These are phyloP conservation scores for Tagetes patula DNA, from an alignment of 129 eudicot genomes.

Conservation along the genomic window DNA sequence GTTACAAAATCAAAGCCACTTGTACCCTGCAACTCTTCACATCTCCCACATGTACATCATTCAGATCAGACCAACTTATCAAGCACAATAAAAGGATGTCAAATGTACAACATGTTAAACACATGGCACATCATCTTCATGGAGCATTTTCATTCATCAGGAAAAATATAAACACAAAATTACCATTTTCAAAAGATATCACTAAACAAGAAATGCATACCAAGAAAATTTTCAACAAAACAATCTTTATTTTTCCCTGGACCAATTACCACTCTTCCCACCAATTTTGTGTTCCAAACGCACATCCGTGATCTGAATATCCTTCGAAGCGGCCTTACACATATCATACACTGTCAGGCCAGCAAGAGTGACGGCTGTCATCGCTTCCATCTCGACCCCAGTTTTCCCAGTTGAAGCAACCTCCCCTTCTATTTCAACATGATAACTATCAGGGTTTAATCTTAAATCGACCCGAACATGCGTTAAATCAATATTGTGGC, in stretches of 20 bases:
- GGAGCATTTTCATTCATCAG: background rate
- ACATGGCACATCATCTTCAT: slow-evolving; percentile 15
- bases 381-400: slow-evolving; percentile 95
- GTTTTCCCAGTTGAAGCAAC: slow-evolving; percentile 79
- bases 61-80: slow-evolving; percentile 20
- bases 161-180: slow-evolving; percentile 3
- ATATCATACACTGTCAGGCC: slow-evolving; percentile 94
- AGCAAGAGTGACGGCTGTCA: slow-evolving; percentile 85
- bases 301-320: slow-evolving; percentile 67
- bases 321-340: slow-evolving; percentile 97
- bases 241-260: slow-evolving; percentile 49
- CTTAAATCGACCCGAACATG: slow-evolving; percentile 61
- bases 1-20: slow-evolving; percentile 3
- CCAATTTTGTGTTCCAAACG: slow-evolving; percentile 74
- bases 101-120: slow-evolving; percentile 11
- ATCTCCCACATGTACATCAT: slow-evolving; percentile 22
- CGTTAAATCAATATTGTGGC: slow-evolving; percentile 71
- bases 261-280: slow-evolving; percentile 92
- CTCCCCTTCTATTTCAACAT: slow-evolving; percentile 73
- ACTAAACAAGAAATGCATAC: background rate
- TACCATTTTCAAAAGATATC: background rate
- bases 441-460: slow-evolving; percentile 50
- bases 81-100: background rate
- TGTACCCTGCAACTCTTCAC: background rate
- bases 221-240: background rate